Base-by-base conservation (phyloP, 2,329 filamentous ascomycete genomes). In the Pyrenochaeta sp. region DNA sequence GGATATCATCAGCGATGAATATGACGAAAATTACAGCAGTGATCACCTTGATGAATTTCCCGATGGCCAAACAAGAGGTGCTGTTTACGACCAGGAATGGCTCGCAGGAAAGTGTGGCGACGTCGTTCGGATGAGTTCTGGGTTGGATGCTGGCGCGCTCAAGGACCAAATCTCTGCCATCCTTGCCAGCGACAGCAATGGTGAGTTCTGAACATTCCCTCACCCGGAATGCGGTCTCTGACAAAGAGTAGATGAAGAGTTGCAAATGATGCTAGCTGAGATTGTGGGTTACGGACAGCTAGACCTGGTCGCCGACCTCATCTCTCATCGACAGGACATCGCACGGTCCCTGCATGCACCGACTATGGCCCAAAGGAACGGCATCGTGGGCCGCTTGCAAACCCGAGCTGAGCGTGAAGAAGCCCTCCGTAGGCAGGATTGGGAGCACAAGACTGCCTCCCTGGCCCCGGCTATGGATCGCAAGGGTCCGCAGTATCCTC, bases 261-360 rank as follows among this genome's bases (percentile, higher is more conserved):
- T 98, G n/a, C 94, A 98, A 76, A 93, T 93, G 72, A 88, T 90
- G 40, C 84, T 99, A 36, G 92, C 91, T 0, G 95, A 99, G 68
- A 86, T 97, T 43, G 84, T 99, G 59, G 95, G 96, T 0, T 98
- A 94, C 70, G 93, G 95, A 68, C 92, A 98, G 72, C 83, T 99
- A 19, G 94, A 99, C 65, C 89, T 99, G 69, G 90, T 98, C 52
- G 93, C 93, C 61, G 92, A 97, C 62, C 81, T 98, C n/a, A 90
- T 98, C 51, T 85, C 88, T 2, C 88, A 94, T 74, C 87, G 93
- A 51, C 81, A 85, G 50, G 86, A 91, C 45, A 86, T 98, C 44
- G 77, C 52, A 5, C 67, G 69, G 22, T 70, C 75, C 5, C 52
- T 73, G 27, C 69, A 66, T 59, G 72, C 67, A 47, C 61, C 62